Conservation (phyloP, 179 eudicot species). For the Amaranthus tricolor region DNA sequence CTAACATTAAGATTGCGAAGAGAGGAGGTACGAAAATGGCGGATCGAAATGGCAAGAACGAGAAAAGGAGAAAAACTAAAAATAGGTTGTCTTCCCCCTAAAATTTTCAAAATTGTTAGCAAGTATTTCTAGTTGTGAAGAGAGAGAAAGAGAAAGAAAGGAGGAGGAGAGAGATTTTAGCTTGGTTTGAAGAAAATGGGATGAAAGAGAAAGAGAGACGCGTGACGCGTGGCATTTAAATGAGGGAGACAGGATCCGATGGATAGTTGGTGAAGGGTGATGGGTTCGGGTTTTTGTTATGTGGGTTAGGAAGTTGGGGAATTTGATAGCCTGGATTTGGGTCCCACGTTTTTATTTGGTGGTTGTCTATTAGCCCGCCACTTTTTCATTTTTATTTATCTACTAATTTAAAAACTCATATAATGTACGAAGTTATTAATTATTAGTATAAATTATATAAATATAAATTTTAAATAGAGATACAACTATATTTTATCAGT, state of each 20-base stretch:
- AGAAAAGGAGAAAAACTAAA: slow-evolving; percentile 3
- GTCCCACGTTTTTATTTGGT: background rate
- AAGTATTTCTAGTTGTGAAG: background rate
- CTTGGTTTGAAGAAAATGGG: background rate
- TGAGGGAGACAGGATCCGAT: background rate
- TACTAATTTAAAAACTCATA: too few relatives aligned
- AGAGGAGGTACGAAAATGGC: slow-evolving; percentile 26
- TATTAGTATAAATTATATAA: too few relatives aligned
- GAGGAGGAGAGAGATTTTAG: slow-evolving; percentile 12
- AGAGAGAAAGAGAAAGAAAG: slow-evolving; percentile 5
- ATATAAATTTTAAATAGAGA: too few relatives aligned
- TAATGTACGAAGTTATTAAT: too few relatives aligned
- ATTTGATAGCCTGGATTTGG: slow-evolving; percentile 14
- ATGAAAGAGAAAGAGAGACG: background rate
- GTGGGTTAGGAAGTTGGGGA: background rate
- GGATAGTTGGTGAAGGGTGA: background rate
- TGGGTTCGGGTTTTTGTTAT: background rate
- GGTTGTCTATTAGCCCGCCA: background rate
- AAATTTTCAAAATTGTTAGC: background rate
- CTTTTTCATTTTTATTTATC: background rate
- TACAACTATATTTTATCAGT: too few relatives aligned
- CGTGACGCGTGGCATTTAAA: slow-evolving; percentile 26
- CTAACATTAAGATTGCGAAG: slow-evolving; percentile 2
- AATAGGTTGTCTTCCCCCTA: background rate
- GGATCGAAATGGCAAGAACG: slow-evolving; percentile 12